Percentiles rank a stretch among this genome's conserved stretches.
Conservation (phyloP, 495 filamentous ascomycete genomes). For the Daldinia vernicosa region DNA sequence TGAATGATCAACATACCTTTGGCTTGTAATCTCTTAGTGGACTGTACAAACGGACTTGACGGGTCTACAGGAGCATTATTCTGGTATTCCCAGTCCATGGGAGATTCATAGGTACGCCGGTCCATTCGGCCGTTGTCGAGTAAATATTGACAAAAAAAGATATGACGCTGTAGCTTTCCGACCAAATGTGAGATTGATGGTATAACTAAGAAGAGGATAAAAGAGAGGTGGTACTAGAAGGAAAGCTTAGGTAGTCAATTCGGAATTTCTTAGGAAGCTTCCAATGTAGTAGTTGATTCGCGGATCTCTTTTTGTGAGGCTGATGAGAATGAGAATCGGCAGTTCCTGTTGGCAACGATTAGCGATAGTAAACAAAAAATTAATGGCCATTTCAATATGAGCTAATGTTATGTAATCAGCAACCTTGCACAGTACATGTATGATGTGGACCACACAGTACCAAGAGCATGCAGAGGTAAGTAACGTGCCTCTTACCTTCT, state of each 20-base stretch:
- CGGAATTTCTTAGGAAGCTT: not conserved
- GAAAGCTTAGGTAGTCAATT: not conserved
- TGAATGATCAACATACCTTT: conserved; percentile 26
- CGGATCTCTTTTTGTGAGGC: not conserved
- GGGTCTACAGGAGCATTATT: conserved; percentile 54
- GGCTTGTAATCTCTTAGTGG: conserved; percentile 36
- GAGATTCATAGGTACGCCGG: conserved; percentile 54
- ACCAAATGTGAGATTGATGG: conserved; percentile 2
- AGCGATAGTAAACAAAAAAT: conserved; percentile 39
- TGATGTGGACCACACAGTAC: too few species aligned
- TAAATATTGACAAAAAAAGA: conserved; percentile 10
- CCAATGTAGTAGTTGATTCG: not conserved
- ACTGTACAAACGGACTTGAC: conserved; percentile 57
- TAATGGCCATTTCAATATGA: not conserved
- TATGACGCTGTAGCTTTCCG: not conserved
- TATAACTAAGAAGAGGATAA: not conserved
- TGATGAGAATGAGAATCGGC: conserved; percentile 2
- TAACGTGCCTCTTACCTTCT: too few species aligned
- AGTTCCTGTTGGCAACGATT: conserved; percentile 39
- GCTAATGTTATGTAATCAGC: not conserved
- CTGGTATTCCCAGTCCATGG: conserved; percentile 63
- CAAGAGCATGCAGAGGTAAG: too few species aligned
- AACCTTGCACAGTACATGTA: too few species aligned
- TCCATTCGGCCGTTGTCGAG: conserved; percentile 46
- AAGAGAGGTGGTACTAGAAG: not conserved